Percentiles rank a stretch among this genome's conserved stretches.
Evolutionary conservation across 148 eudicot genomes (phyloP).

Genomic region (Fagopyrum homotropicum): DNA sequence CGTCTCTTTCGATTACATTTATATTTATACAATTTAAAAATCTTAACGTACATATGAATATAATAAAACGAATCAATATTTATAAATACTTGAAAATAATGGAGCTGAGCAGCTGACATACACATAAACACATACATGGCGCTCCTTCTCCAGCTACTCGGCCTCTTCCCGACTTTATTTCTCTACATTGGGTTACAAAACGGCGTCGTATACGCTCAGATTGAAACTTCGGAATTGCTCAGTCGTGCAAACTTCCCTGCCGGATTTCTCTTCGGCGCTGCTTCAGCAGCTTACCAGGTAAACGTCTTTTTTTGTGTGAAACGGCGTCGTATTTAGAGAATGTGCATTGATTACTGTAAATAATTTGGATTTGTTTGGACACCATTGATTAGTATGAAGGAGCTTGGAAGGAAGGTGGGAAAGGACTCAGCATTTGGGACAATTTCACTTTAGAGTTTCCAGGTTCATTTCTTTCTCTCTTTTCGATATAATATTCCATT

Average conservation of each 20-base stretch:
- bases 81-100: too few species aligned
- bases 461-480: background rate
- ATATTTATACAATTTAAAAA: too few species aligned
- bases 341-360: too few species aligned
- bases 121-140: background rate
- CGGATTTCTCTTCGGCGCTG: conserved; percentile 11
- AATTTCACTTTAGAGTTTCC: background rate
- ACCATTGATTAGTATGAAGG: background rate
- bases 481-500: background rate
- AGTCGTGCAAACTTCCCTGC: background rate
- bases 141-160: background rate
- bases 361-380: background rate
- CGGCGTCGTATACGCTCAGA: background rate
- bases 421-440: conserved; percentile 6
- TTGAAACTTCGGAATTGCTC: background rate
- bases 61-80: too few species aligned
- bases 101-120: background rate
- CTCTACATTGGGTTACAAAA: background rate
- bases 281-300: conserved; percentile 13
- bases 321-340: background rate
- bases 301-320: background rate
- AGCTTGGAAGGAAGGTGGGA: background rate
- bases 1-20: too few species aligned
- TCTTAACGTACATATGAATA: too few species aligned
- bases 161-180: background rate